These are phyloP conservation scores for Mycocentrospora acerina DNA, from an alignment of 2,329 filamentous ascomycete species.

Conservation along the genomic window DNA sequence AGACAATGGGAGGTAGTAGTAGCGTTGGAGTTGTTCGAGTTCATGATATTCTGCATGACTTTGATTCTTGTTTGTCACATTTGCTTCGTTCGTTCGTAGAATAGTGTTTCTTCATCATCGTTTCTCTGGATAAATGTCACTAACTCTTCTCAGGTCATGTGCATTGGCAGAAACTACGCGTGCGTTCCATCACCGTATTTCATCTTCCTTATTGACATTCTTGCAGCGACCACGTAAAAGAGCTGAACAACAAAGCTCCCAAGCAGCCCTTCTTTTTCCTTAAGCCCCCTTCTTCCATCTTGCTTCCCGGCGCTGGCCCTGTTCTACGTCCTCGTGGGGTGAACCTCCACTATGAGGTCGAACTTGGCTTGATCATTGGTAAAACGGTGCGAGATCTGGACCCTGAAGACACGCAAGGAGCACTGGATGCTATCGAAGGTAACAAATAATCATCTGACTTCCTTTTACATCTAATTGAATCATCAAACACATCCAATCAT, in stretches of 20 bases:
- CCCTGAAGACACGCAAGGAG: slow-evolving; percentile 71
- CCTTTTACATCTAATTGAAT: too few species aligned
- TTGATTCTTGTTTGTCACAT: too few species aligned
- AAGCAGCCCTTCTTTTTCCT: slow-evolving; percentile 99
- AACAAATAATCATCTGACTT: slow-evolving; percentile 8
- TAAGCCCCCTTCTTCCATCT: slow-evolving; percentile 85
- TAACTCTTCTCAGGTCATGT: slow-evolving; percentile 65
- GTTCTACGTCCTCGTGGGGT: slow-evolving; percentile 81
- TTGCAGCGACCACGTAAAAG: slow-evolving; percentile 82
- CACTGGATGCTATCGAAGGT: slow-evolving; percentile 81
- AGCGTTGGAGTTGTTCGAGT: too few species aligned
- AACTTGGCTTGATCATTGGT: slow-evolving; percentile 86
- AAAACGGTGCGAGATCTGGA: slow-evolving; percentile 76
- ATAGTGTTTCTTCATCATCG: too few species aligned
- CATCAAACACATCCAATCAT: too few species aligned
- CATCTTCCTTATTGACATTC: not conserved
- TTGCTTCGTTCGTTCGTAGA: too few species aligned
- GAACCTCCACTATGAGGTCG: slow-evolving; percentile 90
- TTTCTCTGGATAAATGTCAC: slow-evolving; percentile 6
- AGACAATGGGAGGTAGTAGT: too few species aligned
- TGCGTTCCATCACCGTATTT: slow-evolving; percentile 48
- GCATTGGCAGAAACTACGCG: slow-evolving; percentile 97
- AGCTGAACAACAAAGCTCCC: slow-evolving; percentile 82
- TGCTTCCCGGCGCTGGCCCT: slow-evolving; percentile 75
- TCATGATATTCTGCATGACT: too few species aligned